These are phyloP conservation scores for Zygnema circumcarinatum DNA, from an alignment of 139 green algal species.

Conservation along the genomic window DNA sequence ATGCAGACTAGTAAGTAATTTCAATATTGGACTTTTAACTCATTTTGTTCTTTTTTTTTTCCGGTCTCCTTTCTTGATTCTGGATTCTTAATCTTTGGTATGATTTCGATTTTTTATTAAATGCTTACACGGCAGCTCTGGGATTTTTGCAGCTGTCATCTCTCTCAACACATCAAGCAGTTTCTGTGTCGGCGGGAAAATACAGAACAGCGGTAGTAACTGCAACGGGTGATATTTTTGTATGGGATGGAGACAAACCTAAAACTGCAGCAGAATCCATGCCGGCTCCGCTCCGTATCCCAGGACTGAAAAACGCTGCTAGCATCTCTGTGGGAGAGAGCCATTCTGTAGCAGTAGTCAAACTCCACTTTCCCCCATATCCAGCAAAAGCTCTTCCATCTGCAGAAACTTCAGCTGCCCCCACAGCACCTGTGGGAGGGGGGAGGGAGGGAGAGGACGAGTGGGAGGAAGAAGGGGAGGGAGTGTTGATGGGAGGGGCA, in stretches of 20 bases:
- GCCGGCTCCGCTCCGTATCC: conserved; percentile 61
- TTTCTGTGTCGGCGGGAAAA: conserved; percentile 83
- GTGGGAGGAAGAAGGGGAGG: neutral
- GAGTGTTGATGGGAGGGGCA: too few relatives aligned
- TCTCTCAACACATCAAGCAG: conserved; percentile 58
- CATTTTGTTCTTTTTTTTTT: conserved; percentile 23
- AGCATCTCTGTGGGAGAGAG: conserved; percentile 86
- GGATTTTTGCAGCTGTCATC: too few relatives aligned
- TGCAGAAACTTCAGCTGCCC: too few relatives aligned
- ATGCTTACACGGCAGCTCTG: too few relatives aligned
- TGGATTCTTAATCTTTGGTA: neutral
- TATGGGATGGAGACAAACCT: conserved; percentile 69
- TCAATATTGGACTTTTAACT: conserved; percentile 8
- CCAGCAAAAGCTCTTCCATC: neutral
- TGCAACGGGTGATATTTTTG: conserved; percentile 79
- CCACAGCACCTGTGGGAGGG: neutral
- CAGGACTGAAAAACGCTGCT: conserved; percentile 68
- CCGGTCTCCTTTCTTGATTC: conserved; percentile 21
- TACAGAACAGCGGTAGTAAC: conserved; percentile 83
- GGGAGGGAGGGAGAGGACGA: conserved; percentile 19
- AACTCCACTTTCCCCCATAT: conserved; percentile 40
- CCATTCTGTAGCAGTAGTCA: conserved; percentile 80
- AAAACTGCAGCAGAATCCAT: neutral
- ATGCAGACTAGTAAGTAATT: conserved; percentile 26
- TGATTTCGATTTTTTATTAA: too few relatives aligned